Conservation (phyloP, 176 grass and related monocot species). For the Phoenix dactylifera region DNA sequence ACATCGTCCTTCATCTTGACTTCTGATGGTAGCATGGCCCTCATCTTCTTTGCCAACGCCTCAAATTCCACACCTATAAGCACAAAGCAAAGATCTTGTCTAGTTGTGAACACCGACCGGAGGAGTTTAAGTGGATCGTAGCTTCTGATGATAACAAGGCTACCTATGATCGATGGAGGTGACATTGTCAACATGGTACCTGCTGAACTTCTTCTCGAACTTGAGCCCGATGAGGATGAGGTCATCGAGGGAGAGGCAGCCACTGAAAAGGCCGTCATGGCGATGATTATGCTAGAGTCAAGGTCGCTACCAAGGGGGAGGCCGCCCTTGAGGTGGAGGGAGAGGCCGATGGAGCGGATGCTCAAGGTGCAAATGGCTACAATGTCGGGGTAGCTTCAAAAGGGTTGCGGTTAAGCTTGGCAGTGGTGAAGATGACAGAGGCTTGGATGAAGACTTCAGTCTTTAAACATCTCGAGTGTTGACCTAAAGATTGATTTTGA, state of each 20-base stretch:
- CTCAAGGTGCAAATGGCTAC: slow-evolving; percentile 34
- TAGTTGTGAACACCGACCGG: slow-evolving; percentile 22
- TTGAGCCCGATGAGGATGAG: slow-evolving; percentile 58
- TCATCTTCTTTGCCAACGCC: slow-evolving; percentile 68
- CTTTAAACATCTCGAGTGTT: no score
- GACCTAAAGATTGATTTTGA: no score
- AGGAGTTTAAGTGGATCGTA: slow-evolving; percentile 63
- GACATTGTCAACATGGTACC: slow-evolving; percentile 73
- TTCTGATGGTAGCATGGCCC: slow-evolving; percentile 35
- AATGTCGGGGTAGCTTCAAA: slow-evolving; percentile 34
- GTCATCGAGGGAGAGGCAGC: slow-evolving; percentile 24
- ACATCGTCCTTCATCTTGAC: slow-evolving; percentile 49
- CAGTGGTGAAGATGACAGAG: slow-evolving; percentile 25
- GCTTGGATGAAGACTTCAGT: no score
- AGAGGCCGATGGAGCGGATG: slow-evolving; percentile 37
- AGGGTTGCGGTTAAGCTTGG: slow-evolving; percentile 39
- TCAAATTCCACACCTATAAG: slow-evolving; percentile 56
- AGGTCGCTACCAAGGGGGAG: slow-evolving; percentile 36
- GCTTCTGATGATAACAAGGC: slow-evolving; percentile 62
- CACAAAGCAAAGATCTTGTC: slow-evolving; percentile 41
- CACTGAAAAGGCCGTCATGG: slow-evolving; percentile 33
- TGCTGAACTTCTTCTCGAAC: slow-evolving; percentile 76
- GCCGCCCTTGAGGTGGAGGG: slow-evolving; percentile 44
- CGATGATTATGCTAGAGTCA: slow-evolving; percentile 27
- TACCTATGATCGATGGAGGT: slow-evolving; percentile 50